A percentile compares a stretch with the other conserved stretches of the same genome.
Evolutionary conservation across 2,329 filamentous ascomycete genomes (phyloP).

Genomic region (Grosmannia huntii): DNA sequence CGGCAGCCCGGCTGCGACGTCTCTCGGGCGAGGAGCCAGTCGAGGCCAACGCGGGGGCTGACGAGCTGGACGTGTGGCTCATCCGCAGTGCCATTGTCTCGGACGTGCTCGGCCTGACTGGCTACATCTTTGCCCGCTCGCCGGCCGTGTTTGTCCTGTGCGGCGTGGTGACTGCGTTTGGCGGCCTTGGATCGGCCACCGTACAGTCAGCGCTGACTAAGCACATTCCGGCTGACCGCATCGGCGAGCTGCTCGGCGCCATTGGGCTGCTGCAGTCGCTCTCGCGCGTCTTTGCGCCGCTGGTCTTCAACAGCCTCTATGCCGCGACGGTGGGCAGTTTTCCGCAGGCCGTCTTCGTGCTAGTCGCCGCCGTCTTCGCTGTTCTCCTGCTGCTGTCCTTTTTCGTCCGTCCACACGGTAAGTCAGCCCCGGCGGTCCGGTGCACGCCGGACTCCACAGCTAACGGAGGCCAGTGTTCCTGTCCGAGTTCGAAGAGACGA

Average conservation of each 20-base stretch:
- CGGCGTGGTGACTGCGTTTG: slow-evolving; percentile 62
- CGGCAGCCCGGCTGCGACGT: slow-evolving; percentile 29
- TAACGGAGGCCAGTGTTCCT: slow-evolving; percentile 9
- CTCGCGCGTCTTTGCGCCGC: slow-evolving; percentile 64
- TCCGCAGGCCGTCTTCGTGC: slow-evolving; percentile 73
- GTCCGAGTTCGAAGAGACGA: neutral
- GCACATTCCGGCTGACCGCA: slow-evolving; percentile 69
- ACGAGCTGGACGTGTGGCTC: slow-evolving; percentile 63
- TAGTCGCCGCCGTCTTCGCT: slow-evolving; percentile 54
- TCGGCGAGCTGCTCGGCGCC: slow-evolving; percentile 81
- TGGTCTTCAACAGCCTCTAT: slow-evolving; percentile 79
- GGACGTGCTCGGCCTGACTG: slow-evolving; percentile 62
- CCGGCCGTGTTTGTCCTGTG: slow-evolving; percentile 55
- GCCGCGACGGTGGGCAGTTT: slow-evolving; percentile 65
- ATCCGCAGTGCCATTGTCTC: slow-evolving; percentile 64
- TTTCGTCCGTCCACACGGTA: slow-evolving; percentile 63
- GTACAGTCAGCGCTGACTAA: slow-evolving; percentile 79
- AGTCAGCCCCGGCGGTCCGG: slow-evolving; percentile 23
- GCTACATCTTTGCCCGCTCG: slow-evolving; percentile 55
- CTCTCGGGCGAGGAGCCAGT: slow-evolving; percentile 23
- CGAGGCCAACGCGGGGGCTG: slow-evolving; percentile 54
- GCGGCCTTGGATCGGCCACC: slow-evolving; percentile 75
- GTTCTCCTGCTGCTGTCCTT: slow-evolving; percentile 53
- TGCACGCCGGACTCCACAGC: neutral
- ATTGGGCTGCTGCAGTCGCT: slow-evolving; percentile 76